Conservation (phyloP, 1,284 basidiomycete species). For the Meira miltonrushii region DNA sequence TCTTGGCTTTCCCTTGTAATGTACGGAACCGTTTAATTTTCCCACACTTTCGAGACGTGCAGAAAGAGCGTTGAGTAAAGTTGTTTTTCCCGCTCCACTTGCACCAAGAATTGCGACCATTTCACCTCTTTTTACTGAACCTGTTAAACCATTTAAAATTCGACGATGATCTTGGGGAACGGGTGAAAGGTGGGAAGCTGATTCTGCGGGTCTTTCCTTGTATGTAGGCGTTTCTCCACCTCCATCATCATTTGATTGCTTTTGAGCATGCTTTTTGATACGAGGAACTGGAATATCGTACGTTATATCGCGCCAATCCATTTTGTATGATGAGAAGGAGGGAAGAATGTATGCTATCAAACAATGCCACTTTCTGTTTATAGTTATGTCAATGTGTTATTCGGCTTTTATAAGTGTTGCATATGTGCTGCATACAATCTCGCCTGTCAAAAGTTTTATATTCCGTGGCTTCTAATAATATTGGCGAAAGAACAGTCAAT, state of each 20-base stretch:
- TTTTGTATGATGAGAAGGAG: not conserved
- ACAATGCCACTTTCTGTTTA: too few relatives aligned
- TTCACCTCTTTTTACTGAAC: conserved; percentile 21
- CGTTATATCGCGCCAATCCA: conserved; percentile 31
- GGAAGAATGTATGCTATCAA: too few relatives aligned
- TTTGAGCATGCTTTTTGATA: conserved; percentile 27
- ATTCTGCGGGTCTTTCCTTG: not conserved
- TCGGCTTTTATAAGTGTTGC: too few relatives aligned
- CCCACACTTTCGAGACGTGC: conserved; percentile 23
- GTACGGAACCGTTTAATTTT: conserved; percentile 25
- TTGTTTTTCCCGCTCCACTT: conserved; percentile 48
- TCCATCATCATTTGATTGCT: not conserved
- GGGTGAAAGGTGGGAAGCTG: not conserved
- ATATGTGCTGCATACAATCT: too few relatives aligned
- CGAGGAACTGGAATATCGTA: conserved; percentile 36
- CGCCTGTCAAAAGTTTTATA: too few relatives aligned
- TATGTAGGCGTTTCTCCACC: conserved; percentile 1
- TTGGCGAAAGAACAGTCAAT: too few relatives aligned
- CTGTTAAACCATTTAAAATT: conserved; percentile 21
- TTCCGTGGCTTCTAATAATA: too few relatives aligned
- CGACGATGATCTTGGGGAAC: conserved; percentile 12
- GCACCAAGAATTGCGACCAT: conserved; percentile 19
- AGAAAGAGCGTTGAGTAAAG: conserved; percentile 16
- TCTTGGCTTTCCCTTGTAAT: conserved; percentile 25
- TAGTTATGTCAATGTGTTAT: too few relatives aligned